phyloP scores from a whole-genome alignment of 164 flowering plant genomes.

The Santalum album region DNA sequence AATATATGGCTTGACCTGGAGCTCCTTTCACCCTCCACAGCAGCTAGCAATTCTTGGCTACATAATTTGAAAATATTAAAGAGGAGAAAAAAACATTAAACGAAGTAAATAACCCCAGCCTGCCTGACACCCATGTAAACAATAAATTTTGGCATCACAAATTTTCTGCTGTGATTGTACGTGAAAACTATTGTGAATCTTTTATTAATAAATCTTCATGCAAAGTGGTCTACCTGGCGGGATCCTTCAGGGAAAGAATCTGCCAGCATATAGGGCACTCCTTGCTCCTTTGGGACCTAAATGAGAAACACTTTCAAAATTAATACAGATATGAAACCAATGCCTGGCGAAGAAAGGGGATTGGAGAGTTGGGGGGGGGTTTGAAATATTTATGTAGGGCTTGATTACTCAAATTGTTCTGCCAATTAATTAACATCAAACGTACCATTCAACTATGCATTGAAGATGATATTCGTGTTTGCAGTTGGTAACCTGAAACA shows the following conservation, averaged over 20 bases:
- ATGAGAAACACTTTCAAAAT: not conserved
- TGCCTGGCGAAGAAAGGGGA: no score
- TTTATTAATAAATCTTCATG: no score
- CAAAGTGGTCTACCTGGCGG: conserved; percentile 32
- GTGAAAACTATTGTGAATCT: no score
- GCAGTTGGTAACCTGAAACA: conserved; percentile 61
- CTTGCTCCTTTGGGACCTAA: conserved; percentile 77
- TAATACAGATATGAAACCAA: no score
- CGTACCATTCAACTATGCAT: conserved; percentile 78
- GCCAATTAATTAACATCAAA: no score
- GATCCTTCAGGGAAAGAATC: conserved; percentile 47
- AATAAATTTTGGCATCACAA: not conserved
- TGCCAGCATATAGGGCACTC: conserved; percentile 87
- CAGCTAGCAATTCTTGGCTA: conserved; percentile 72
- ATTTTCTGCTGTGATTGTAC: no score
- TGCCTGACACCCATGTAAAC: no score
- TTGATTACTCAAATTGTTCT: no score
- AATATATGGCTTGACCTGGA: conserved; percentile 26
- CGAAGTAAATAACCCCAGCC: no score
- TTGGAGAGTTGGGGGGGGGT: no score
- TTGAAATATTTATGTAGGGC: no score
- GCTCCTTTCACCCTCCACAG: conserved; percentile 42
- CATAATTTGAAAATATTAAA: conserved; percentile 1
- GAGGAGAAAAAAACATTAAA: no score
- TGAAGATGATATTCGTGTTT: conserved; percentile 83